Evolutionary conservation across 2,329 filamentous ascomycete genomes (phyloP).

Genomic region (Pyrenophora graminea): DNA sequence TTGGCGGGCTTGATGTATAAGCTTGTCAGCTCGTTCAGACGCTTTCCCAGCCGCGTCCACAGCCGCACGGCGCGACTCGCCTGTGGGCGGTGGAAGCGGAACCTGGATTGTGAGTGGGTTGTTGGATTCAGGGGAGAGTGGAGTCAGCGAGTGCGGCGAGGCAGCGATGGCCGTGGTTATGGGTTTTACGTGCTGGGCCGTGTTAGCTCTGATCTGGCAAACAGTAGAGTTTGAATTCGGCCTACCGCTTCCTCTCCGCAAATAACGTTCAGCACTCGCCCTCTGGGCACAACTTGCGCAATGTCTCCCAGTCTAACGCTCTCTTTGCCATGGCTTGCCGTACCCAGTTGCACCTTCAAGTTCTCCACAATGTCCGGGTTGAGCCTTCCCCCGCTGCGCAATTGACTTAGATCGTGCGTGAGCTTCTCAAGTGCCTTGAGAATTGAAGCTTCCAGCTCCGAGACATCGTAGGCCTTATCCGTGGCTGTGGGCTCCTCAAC

Average conservation of each 20-base stretch:
- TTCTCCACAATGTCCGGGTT: slow-evolving; percentile 66
- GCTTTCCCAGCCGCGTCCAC: slow-evolving; percentile 49
- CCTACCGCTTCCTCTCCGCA: slow-evolving; percentile 67
- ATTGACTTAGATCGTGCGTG: slow-evolving; percentile 64
- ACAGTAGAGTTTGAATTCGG: slow-evolving; percentile 9
- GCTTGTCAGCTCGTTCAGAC: slow-evolving; percentile 49
- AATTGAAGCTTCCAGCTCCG: slow-evolving; percentile 61
- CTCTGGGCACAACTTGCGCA: slow-evolving; percentile 69
- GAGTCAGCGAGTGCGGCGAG: slow-evolving; percentile 55
- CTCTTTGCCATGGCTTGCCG: slow-evolving; percentile 50
- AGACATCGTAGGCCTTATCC: slow-evolving; percentile 66
- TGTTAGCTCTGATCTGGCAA: slow-evolving; percentile 3
- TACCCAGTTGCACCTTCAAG: slow-evolving; percentile 63
- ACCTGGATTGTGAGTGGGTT: slow-evolving; percentile 59
- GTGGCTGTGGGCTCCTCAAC: slow-evolving; percentile 37
- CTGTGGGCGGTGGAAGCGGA: slow-evolving; percentile 62
- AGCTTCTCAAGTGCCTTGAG: slow-evolving; percentile 59
- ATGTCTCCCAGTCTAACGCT: slow-evolving; percentile 63
- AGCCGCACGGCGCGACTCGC: slow-evolving; percentile 55
- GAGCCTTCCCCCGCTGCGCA: slow-evolving; percentile 65
- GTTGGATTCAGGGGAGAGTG: slow-evolving; percentile 55
- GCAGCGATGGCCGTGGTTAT: slow-evolving; percentile 58
- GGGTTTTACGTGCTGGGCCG: slow-evolving; percentile 57
- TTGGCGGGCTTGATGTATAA: slow-evolving; percentile 50
- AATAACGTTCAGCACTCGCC: slow-evolving; percentile 64